Base-by-base conservation (phyloP, 2,329 filamentous ascomycete genomes). In the Penicillium sp. region DNA sequence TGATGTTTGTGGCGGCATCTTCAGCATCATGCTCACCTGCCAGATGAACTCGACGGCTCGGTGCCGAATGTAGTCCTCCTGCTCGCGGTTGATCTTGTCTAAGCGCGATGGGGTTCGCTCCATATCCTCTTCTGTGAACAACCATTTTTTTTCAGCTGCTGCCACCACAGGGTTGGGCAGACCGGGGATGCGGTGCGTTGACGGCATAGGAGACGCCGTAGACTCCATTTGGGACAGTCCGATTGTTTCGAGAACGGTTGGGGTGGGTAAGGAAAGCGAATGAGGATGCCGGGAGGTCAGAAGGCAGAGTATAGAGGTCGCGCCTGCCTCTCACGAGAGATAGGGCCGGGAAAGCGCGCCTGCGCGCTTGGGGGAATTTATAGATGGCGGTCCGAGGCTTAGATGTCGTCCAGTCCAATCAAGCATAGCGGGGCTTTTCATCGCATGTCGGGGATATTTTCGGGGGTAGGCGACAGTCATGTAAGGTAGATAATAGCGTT, bases 31-130 rank as follows among this genome's bases (percentile, higher is more conserved):
- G 61, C 93, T 94, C 43, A 93, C 91, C 73, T 97, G 92, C 60
- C 91, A 88, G 67, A 99, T 96, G 76, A 99, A 99, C 73, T 96
- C 96, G 69, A 97, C 88, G 45, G 94, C 93, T 73, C 97, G 97
- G 57, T 89, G 88, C 53, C 94, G 85, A 55, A 89, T 82, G 61
- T 89, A 82, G 59, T 90, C 83, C 77, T 97, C 94, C 69, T 94
- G 87, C 27, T 86, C 84, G 3, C 86, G 81, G 8, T 85, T 73
- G 70, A 97, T 84, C 22, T 93, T 93, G 63, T 96, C 90, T 14
- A 92, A 75, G 56, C 95, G 87, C 50, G 90, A 94, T 0, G 94
- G 94, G 6, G 91, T 89, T 69, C 88, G 89, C 51, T 85, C 77
- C 25, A 96, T 82, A 75, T 99, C 94, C 46, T 90, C 87, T 44